Evolutionary conservation across 345 rosid species (phyloP), one percentile per base, ranked within the genome.

Genomic region (Populus nigra): DNA sequence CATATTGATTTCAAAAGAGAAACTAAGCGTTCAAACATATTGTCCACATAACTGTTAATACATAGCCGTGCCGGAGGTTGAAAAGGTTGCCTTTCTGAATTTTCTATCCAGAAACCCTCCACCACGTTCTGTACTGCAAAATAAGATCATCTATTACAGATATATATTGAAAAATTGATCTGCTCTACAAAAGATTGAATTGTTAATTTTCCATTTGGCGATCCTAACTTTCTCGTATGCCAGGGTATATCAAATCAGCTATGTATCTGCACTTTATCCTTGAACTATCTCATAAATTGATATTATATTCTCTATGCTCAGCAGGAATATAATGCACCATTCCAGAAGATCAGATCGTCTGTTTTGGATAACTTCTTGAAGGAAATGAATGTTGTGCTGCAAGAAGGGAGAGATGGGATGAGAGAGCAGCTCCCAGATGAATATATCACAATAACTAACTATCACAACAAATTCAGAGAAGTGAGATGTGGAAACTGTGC

Each of bases 321-420:
- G 78, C 74, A 94, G 88, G 89, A 93, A 89, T 79, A 93, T 91
- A 79, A 94, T 90, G 89, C 93, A 90, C 97, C 97, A 94, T 77
- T 94, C 97, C 79, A 90, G 84, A 72, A 93, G 91, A 84, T 91
- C 94, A 0, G 98, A 91, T 75, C 89, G 82, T 79, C 93, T 85
- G 85, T 90, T 94, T 81, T 91, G 97, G 80, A 93, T 85, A 63
- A 89, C 98, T 85, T 93, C 95, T 86, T 91, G 95, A 73, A 91
- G 97, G 86, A 93, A 94, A 81, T 84, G 97, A 86, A 94, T 90
- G 86, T 94, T 94, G 77, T 91, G 97, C 98, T 94, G 97, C 90
- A 85, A 76, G 10, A 76, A 16, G 71, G 57, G 36, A 38, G 45
- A 17, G 15, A 12, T 6, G n/a, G 13, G 63, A 23, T 59, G 63